Conservation (phyloP, 2,329 filamentous ascomycete species). For the Xylariomycetidae sp. region DNA sequence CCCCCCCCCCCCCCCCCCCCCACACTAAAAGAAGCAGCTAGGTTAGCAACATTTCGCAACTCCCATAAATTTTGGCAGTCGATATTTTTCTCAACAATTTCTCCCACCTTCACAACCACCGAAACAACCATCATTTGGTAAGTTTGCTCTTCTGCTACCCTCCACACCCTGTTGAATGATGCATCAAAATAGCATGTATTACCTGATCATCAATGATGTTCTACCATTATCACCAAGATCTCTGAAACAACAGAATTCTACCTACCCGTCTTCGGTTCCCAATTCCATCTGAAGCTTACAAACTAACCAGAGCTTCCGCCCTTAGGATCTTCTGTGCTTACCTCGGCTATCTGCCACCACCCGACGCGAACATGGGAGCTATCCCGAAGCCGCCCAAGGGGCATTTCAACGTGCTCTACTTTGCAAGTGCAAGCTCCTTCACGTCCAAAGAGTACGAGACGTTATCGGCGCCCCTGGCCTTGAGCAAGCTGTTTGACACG, state of each 20-base stretch:
- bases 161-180: slow-evolving; percentile 39
- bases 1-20: too few relatives aligned
- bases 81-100: slow-evolving; percentile 1
- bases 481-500: slow-evolving; percentile 58
- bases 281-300: slow-evolving; percentile 3
- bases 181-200: slow-evolving; percentile 53
- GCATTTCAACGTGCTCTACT: slow-evolving; percentile 80
- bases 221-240: slow-evolving; percentile 64
- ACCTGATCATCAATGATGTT: slow-evolving; percentile 54
- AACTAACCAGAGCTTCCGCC: slow-evolving; percentile 9
- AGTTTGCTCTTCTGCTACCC: slow-evolving; percentile 7
- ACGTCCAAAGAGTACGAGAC: slow-evolving; percentile 64
- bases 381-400: slow-evolving; percentile 47
- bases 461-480: slow-evolving; percentile 60
- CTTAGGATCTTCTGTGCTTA: slow-evolving; percentile 1
- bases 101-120: too few relatives aligned
- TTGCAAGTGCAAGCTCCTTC: slow-evolving; percentile 68
- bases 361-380: slow-evolving; percentile 27
- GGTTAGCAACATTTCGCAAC: too few relatives aligned
- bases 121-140: slow-evolving; percentile 9
- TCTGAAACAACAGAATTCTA: slow-evolving; percentile 48
- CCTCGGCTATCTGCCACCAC: neutral
- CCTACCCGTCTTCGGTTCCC: slow-evolving; percentile 10
- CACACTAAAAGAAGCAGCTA: too few relatives aligned
- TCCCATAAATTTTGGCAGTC: neutral